Conservation (phyloP, 192 early-diverging fungal genomes). For the Neocallimastix lanati region DNA sequence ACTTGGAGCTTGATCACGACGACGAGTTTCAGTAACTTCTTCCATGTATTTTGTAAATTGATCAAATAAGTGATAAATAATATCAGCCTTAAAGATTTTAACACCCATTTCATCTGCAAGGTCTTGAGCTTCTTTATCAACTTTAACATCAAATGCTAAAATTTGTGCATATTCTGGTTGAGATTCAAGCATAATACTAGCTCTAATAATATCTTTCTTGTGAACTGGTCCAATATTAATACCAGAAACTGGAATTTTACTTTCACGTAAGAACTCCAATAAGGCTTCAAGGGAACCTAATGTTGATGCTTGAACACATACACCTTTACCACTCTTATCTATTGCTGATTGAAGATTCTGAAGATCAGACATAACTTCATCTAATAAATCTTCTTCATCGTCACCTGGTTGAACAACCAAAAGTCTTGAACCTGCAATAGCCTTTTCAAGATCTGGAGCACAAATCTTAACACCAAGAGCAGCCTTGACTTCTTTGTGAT, state of each 20-base stretch:
- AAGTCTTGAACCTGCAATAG: slow-evolving; percentile 89
- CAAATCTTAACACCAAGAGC: slow-evolving; percentile 90
- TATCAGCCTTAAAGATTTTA: slow-evolving; percentile 86
- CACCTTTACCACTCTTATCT: slow-evolving; percentile 73
- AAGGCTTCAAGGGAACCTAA: slow-evolving; percentile 94
- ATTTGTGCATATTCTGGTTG: slow-evolving; percentile 53
- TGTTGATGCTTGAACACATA: slow-evolving; percentile 95
- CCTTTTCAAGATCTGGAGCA: slow-evolving; percentile 84
- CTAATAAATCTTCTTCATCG: slow-evolving; percentile 86
- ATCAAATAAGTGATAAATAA: slow-evolving; percentile 98
- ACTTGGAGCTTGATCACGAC: slow-evolving; percentile 63
- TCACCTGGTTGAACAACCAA: slow-evolving; percentile 85
- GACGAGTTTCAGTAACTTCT: slow-evolving; percentile 64
- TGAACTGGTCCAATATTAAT: slow-evolving; percentile 95
- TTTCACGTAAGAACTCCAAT: slow-evolving; percentile 70
- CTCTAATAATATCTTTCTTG: slow-evolving; percentile 88
- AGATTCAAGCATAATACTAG: slow-evolving; percentile 80
- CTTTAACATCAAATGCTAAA: slow-evolving; percentile 49
- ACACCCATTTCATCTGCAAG: slow-evolving; percentile 81
- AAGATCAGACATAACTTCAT: slow-evolving; percentile 88
- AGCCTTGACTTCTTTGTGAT: slow-evolving; percentile 92
- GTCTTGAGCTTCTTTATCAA: slow-evolving; percentile 74
- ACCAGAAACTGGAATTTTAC: slow-evolving; percentile 88
- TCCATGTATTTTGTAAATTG: slow-evolving; percentile 63
- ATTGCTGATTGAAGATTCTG: slow-evolving; percentile 51